These are phyloP conservation scores for Cercophora scortea DNA, from an alignment of 495 filamentous ascomycete species.

Conservation along the genomic window DNA sequence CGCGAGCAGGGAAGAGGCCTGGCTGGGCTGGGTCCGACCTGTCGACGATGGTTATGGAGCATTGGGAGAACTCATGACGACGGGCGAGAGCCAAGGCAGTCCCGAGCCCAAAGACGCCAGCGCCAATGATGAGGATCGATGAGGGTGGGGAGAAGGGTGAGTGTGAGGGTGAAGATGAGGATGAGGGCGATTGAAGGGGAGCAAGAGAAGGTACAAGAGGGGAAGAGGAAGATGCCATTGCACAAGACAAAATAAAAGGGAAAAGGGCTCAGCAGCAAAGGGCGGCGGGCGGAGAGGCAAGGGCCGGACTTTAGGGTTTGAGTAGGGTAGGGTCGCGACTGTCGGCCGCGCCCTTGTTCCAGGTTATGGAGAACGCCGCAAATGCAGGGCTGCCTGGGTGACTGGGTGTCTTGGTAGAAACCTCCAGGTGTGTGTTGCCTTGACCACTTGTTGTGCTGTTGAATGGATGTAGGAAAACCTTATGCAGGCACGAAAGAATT, in stretches of 20 bases:
- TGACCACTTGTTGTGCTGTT: no score
- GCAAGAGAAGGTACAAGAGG: conserved; percentile 4
- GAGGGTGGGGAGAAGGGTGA: conserved; percentile 11
- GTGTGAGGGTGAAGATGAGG: background rate
- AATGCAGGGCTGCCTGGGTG: no score
- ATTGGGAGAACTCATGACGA: conserved; percentile 45
- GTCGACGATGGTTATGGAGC: conserved; percentile 61
- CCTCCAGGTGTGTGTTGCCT: no score
- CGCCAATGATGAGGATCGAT: conserved; percentile 67
- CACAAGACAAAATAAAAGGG: background rate
- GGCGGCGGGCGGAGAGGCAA: no score
- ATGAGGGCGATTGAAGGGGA: conserved; percentile 3
- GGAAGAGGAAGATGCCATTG: conserved; percentile 5
- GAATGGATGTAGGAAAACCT: no score
- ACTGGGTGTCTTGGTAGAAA: no score
- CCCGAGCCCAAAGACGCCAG: conserved; percentile 69
- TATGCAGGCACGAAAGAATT: no score
- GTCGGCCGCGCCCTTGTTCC: background rate
- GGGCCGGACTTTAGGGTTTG: conserved; percentile 1
- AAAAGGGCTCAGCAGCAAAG: background rate
- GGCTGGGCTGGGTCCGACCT: conserved; percentile 38
- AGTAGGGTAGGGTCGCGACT: conserved; percentile 4
- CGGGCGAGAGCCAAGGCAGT: conserved; percentile 56
- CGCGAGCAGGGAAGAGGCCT: conserved; percentile 53
- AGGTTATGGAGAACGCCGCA: no score